Evolutionary conservation across 2,329 filamentous ascomycete species (phyloP).

Genomic region (Lachnum nothofagi): DNA sequence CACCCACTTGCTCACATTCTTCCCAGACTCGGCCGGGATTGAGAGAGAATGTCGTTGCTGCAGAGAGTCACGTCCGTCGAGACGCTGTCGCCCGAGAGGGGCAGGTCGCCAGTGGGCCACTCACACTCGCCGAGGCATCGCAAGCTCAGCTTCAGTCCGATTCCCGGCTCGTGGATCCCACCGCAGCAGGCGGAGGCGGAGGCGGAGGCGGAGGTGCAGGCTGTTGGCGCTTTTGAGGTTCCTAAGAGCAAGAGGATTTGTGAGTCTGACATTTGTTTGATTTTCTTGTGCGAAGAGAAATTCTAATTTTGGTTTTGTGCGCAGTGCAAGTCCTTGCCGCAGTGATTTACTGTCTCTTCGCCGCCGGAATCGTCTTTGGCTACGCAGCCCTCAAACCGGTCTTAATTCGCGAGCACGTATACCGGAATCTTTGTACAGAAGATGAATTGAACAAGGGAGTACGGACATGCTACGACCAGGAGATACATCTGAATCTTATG

Average conservation of each 20-base stretch:
- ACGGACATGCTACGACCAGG: constrained; percentile 53
- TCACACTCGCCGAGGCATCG: constrained; percentile 14
- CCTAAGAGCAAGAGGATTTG: constrained; percentile 33
- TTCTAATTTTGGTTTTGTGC: constrained; percentile 4
- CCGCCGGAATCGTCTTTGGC: constrained; percentile 76
- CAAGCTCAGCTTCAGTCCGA: constrained; percentile 26
- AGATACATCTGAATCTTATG: constrained; percentile 76
- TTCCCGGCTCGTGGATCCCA: constrained; percentile 22
- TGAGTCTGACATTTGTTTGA: constrained; percentile 16
- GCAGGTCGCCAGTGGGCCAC: constrained; percentile 18
- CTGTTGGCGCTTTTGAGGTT: constrained; percentile 37
- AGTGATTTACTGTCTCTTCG: constrained; percentile 68
- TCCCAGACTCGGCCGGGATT: not conserved
- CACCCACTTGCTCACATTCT: too few relatives aligned
- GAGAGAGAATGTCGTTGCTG: constrained; percentile 22
- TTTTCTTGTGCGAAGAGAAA: not conserved
- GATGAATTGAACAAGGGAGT: constrained; percentile 45
- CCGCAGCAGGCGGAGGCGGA: constrained; percentile 11
- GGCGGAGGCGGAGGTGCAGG: constrained; percentile 8
- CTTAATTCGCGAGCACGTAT: constrained; percentile 67
- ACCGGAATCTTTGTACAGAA: constrained; percentile 57
- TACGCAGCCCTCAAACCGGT: constrained; percentile 82
- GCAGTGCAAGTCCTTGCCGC: constrained; percentile 65
- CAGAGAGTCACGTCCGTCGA: constrained; percentile 27
- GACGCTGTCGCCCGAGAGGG: constrained; percentile 22